Evolutionary conservation across 2,329 filamentous ascomycete species (phyloP), one percentile per base, ranked within the genome.

Genomic region (Aspergillus awamori): DNA sequence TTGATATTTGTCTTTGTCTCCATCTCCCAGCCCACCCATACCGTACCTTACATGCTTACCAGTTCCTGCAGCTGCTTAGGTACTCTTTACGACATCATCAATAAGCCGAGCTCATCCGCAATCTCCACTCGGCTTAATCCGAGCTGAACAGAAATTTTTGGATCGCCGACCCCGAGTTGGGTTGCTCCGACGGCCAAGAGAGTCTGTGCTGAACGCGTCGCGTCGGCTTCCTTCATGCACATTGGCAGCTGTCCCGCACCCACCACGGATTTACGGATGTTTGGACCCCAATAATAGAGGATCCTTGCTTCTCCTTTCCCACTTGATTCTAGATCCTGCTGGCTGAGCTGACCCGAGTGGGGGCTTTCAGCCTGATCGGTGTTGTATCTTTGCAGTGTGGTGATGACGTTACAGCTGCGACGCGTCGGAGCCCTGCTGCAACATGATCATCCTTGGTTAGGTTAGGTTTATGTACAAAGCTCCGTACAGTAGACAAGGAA

Each of bases 181-280:
- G 47, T n/a, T 51, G 28, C 26, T 51, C 47, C 7, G 47, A n/a
- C 15, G 26, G 47, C 15, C 47, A 28, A 51, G n/a, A 30, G 24
- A 13, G 39, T 56, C 53, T n/a, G 53, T 33, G 53, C 53, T 56
- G 41, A 43, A 56, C 53, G 53, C 53, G 53, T 45, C 53, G 53
- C 53, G 53, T 33, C 39, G 8, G 53, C 33, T 5, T 36, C 2
- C 4, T 11, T 22, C 26, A 30, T 49, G 8, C 47, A 30, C 41
- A 49, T 55, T 60, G 51, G 43, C 28, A 22, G 13, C 59, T 41
- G 28, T 20, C 39, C 7, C 36, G 56, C 61, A 43, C 36, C 45
- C 53, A 56, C 24, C 26, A 20, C 58, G 58, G 58, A 43, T 62
- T 61, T 65, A 62, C 64, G 64, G 62, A 57, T 43, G 28, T 62